Conservation (phyloP, 164 flowering plant species). For the Vitis rotundifolia region DNA sequence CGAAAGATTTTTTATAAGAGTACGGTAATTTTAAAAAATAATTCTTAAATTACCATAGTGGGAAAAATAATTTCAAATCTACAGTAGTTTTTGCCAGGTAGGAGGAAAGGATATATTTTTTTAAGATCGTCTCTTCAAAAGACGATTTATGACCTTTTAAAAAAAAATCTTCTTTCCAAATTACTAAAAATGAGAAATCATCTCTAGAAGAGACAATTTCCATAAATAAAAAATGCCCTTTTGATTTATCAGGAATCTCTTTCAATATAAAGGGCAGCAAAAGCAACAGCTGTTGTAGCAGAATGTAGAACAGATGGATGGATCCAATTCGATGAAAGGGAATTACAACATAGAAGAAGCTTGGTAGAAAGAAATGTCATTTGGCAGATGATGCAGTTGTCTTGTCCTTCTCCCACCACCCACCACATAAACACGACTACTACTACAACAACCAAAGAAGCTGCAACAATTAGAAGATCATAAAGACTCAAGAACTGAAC, state of each 20-base stretch:
- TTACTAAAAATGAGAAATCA: too few species aligned
- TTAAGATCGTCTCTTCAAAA: too few species aligned
- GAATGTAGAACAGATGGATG: conserved; percentile 46
- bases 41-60: too few species aligned
- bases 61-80: too few species aligned
- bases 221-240: not conserved
- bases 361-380: conserved; percentile 45
- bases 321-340: conserved; percentile 42
- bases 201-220: too few species aligned
- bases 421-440: conserved; percentile 23
- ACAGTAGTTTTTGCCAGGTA: too few species aligned
- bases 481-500: conserved; percentile 21
- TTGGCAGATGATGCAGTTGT: conserved; percentile 57
- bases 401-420: conserved; percentile 28
- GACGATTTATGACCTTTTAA: too few species aligned
- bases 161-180: too few species aligned
- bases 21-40: too few species aligned
- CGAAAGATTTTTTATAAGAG: too few species aligned
- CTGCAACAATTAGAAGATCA: not conserved
- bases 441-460: not conserved
- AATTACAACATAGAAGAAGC: conserved; percentile 39
- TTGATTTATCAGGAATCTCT: conserved; percentile 44
- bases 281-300: conserved; percentile 18
- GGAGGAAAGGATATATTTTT: too few species aligned
- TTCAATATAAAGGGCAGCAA: conserved; percentile 36